Conservation (phyloP, 1,284 basidiomycete species). For the Ustilago loliicola region DNA sequence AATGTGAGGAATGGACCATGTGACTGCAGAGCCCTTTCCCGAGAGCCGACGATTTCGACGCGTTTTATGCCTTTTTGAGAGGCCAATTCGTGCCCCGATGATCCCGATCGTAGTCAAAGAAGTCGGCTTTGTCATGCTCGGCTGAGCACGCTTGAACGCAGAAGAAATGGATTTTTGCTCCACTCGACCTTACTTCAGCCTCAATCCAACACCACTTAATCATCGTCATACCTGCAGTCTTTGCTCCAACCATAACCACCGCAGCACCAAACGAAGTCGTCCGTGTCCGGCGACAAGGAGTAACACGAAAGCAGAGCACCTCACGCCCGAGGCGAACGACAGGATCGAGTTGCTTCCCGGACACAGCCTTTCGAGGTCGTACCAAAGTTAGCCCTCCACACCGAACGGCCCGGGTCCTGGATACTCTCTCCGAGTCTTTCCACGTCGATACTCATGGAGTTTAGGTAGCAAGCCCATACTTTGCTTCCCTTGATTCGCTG, state of each 20-base stretch:
- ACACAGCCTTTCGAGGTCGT: background rate
- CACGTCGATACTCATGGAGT: slow-evolving; percentile 3
- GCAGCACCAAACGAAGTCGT: background rate
- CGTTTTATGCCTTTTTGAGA: slow-evolving; percentile 13
- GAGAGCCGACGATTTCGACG: background rate
- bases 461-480: background rate
- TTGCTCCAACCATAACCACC: background rate
- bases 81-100: slow-evolving; percentile 5
- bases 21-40: background rate
- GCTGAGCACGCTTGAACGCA: slow-evolving; percentile 22
- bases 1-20: background rate
- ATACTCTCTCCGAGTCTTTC: background rate
- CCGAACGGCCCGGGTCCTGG: background rate
- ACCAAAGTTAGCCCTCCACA: slow-evolving; percentile 15
- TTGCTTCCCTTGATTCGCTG: background rate
- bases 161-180: slow-evolving; percentile 10
- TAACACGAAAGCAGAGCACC: background rate
- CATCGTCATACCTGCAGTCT: background rate
- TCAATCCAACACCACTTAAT: background rate
- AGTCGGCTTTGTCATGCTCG: slow-evolving; percentile 36
- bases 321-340: background rate
- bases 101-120: background rate
- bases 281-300: no score
- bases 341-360: background rate
- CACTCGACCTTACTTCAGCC: slow-evolving; percentile 22